Evolutionary conservation across 768 basidiomycete species (phyloP), one percentile per base, ranked within the genome.

Genomic region (Lyophyllum atratum): DNA sequence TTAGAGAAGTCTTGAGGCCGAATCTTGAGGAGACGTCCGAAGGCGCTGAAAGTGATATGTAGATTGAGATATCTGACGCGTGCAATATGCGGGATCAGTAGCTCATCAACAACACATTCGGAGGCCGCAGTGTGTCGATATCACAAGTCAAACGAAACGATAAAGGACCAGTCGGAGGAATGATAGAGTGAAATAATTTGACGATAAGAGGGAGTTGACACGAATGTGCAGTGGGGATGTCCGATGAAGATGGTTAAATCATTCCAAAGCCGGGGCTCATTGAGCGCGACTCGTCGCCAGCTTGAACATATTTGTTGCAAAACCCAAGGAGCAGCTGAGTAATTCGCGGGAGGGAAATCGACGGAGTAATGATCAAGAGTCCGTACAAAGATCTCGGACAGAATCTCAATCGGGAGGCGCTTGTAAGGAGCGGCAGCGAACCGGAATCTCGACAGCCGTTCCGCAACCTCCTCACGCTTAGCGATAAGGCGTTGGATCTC

Each of bases 231-330:
- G 11, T 11, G 28, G 10, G n/a, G 25, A 21, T 25, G 21, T 40
- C n/a, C n/a, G 47, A n/a, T 49, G 19, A 4, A 15, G 31, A 48
- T 19, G 9, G 10, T 26, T 11, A 54, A 10, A 33, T 44, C 24
- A 19, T 49, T 49, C 55, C 55, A 56, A 1, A 56, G 49, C 1
- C 22, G 29, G 19, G 55, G 55, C 48, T 56, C 55, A 10, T 17
- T 25, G 0, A 50, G 26, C 17, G 55, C 22, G 14, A 56, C 28
- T 11, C 22, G 12, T 15, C 55, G n/a, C 55, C 55, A 56, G 11
- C 49, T 26, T 4, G 48, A 42, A 24, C 55, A 56, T 25, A 56
- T 40, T 17, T 37, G 48, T 5, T 40, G 21, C 2, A 56, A 21
- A 19, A 25, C 29, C 55, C 40, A 50, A 12, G 48, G 55, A 3